Base-by-base conservation (phyloP, 1,284 basidiomycete species). In the Leccinum fallax region DNA sequence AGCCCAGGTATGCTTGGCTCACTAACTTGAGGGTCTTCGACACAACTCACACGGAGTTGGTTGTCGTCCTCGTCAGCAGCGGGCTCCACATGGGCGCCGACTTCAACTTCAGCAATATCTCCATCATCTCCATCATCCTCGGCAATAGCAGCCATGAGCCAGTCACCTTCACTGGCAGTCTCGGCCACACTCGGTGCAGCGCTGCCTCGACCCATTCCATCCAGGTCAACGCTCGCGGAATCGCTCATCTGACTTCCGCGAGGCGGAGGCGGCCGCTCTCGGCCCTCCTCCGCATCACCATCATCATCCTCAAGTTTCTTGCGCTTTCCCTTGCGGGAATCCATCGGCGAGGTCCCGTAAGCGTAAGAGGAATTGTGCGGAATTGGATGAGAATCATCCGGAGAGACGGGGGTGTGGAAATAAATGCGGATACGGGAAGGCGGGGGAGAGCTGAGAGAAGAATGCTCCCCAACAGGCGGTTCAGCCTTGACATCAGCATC, bases 221-320 rank as follows among this genome's bases (percentile, higher is more conserved):
- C 79, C 71, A 76, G 67, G 57, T 80, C 79, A 63, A 74, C 69
- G 64, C 75, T 79, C 48, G 69, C 71, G 55, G 69, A 66, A 63
- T 81, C 81, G 70, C 66, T 79, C 72, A 76, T 71, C 69, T 76
- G 74, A 59, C 74, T 71, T 61, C 73, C 67, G 53, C 67, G 73
- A 61, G 75, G 72, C 61, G 87, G 87, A 55, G 86, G 86, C 46
- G 86, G 88, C 55, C 86, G 87, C 62, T 85, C 81, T 71, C 87
- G 80, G 66, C 86, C 85, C 71, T 90, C 85, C 77, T 89, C 88
- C 69, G 84, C 71, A 78, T 93, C 89, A 65, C 81, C 87, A 76
- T 92, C 90, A 76, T 91, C 90, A 77, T 92, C 90, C 74, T 91
- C 89, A 75, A 90, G 77, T 80, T 92, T 91, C 79, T 91, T 92